phyloP scores from a whole-genome alignment of 805 yeast species.

The Candida awuae region DNA sequence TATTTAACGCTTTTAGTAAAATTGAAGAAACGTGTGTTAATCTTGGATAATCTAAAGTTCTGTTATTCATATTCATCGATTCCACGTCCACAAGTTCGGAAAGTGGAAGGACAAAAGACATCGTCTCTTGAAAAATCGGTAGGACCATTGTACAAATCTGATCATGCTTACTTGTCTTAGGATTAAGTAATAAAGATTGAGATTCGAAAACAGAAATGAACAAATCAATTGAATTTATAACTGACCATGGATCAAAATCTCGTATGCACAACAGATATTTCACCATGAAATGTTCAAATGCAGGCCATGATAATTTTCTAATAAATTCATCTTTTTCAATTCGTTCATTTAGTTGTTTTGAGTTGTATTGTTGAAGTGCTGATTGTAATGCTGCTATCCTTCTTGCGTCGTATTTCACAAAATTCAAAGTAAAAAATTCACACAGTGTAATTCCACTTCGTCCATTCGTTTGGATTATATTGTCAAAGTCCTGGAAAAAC shows the following conservation, averaged over 20 bases:
- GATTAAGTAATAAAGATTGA: constrained; percentile 41
- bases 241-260: constrained; percentile 50
- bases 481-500: constrained; percentile 4
- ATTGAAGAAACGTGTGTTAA: constrained; percentile 41
- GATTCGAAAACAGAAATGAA: constrained; percentile 40
- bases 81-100: constrained; percentile 35
- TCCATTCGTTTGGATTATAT: neutral
- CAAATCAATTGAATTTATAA: constrained; percentile 46
- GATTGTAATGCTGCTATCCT: constrained; percentile 24
- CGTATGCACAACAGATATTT: constrained; percentile 38
- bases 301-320: constrained; percentile 31
- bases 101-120: constrained; percentile 36
- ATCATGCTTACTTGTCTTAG: constrained; percentile 22
- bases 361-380: constrained; percentile 17
- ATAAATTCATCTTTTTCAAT: constrained; percentile 23
- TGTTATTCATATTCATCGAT: constrained; percentile 31
- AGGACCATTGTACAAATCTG: constrained; percentile 29
- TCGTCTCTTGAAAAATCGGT: constrained; percentile 31
- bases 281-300: constrained; percentile 37
- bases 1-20: constrained; percentile 41
- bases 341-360: constrained; percentile 20
- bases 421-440: constrained; percentile 4
- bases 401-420: constrained; percentile 4
- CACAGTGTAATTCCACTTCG: neutral
- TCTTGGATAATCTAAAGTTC: constrained; percentile 32